Base-by-base conservation (phyloP, 345 rosid genomes). In the Firmiana major region DNA sequence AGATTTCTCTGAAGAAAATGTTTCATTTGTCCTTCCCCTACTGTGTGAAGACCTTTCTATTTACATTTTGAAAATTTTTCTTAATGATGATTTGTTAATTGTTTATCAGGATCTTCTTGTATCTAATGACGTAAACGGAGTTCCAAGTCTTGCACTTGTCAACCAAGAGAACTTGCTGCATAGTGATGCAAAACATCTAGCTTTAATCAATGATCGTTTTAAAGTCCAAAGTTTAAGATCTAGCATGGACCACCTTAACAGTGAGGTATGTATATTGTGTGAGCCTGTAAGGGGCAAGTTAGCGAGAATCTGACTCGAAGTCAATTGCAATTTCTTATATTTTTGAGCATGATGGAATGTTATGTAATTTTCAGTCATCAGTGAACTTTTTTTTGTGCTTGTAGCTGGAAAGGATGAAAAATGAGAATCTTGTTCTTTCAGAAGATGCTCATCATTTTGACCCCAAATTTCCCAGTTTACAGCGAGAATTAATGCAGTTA, bases 391-490 rank as follows among this genome's bases (percentile, higher is more conserved):
- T 38, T 60, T 71, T 78, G 22, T 55, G 58, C 68, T 49, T 73
- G 84, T 87, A 96, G 98, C 80, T 96, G 87, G 97, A 96, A 81
- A 87, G 89, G 81, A 93, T 96, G 99, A 96, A 96, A 84, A 93
- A 88, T 59, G 99, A 93, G 87, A 96, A 96, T 79, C 87, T 90
- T 71, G 81, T 81, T 76, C 75, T 84, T 80, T 81, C 88, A 65
- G 82, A 81, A 75, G 86, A 87, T 77, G 89, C 84, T 66, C 72
- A 81, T 80, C 83, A 87, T 42, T 78, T 82, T 24, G 88, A 83
- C 58, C 77, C 87, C 38, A 83, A 88, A 75, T 90, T 87, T 83
- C 94, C 97, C 13, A 86, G 81, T 55, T 82, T 96, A 80, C 90
- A 90, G 76, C 85, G 80, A 34, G 97, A 93, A 77, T 78, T 90